Conservation (phyloP, 129 eudicot species). For the Saposhnikovia divaricata region DNA sequence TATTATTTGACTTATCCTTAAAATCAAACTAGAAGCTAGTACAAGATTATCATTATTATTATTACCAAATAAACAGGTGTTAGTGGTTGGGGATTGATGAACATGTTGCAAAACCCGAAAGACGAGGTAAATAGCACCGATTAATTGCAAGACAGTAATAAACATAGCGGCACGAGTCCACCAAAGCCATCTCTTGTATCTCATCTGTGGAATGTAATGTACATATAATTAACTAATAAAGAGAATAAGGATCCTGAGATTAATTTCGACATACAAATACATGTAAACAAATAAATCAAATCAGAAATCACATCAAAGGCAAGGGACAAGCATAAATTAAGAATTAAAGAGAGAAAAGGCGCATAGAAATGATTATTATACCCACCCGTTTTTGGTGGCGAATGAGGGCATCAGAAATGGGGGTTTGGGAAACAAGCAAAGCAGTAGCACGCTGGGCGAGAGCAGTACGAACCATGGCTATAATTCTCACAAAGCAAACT, state of each 20-base stretch:
- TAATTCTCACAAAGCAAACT: constrained; percentile 25
- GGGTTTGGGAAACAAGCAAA: constrained; percentile 23
- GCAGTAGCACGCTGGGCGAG: constrained; percentile 49
- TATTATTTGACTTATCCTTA: too few species aligned
- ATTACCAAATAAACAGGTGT: constrained; percentile 42
- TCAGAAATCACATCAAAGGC: too few species aligned
- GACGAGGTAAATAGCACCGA: constrained; percentile 43
- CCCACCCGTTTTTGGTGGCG: constrained; percentile 39
- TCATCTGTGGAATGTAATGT: constrained; percentile 21
- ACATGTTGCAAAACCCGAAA: constrained; percentile 20
- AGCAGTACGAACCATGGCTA: constrained; percentile 47
- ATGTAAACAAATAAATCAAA: too few species aligned
- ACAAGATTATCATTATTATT: too few species aligned
- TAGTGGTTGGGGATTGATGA: constrained; percentile 25
- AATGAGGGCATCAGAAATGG: constrained; percentile 28
- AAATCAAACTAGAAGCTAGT: too few species aligned
- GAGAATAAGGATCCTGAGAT: too few species aligned
- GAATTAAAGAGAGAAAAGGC: too few species aligned
- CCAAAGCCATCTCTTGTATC: constrained; percentile 49
- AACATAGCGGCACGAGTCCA: constrained; percentile 51
- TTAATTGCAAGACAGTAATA: constrained; percentile 41
- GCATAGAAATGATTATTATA: too few species aligned
- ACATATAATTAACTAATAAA: too few species aligned
- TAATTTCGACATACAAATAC: too few species aligned
- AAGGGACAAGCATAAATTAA: too few species aligned